Conservation (phyloP, 768 basidiomycete species). For the Termitomyces sp. region DNA sequence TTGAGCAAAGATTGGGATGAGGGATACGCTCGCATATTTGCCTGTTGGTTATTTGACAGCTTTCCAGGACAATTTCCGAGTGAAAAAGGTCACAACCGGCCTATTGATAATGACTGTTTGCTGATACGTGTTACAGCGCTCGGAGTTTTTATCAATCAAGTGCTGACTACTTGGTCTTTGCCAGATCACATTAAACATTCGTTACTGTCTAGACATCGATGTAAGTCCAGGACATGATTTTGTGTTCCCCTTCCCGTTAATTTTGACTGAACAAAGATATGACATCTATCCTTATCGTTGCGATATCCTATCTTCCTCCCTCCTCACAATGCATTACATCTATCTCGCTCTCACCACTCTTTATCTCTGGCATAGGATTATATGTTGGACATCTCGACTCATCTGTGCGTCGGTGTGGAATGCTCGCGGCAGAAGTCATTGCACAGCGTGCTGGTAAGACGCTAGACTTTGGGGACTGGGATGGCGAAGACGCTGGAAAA, state of each 20-base stretch:
- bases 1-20: conserved; percentile 55
- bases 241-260: neutral
- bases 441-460: conserved; percentile 57
- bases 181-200: conserved; percentile 79
- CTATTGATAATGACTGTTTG: neutral
- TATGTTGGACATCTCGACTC: conserved; percentile 79
- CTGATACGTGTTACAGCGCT: conserved; percentile 29
- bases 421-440: conserved; percentile 84
- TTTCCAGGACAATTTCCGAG: conserved; percentile 20
- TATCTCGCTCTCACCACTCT: conserved; percentile 47
- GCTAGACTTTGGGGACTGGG: conserved; percentile 81
- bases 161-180: conserved; percentile 67
- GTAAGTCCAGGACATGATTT: conserved; percentile 35
- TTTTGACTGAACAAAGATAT: conserved; percentile 42
- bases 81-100: conserved; percentile 19
- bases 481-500: conserved; percentile 61
- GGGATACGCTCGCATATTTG: conserved; percentile 53
- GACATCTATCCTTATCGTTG: conserved; percentile 64
- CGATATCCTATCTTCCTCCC: conserved; percentile 53
- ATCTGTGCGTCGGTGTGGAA: conserved; percentile 79
- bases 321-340: conserved; percentile 38
- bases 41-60: conserved; percentile 60
- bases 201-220: conserved; percentile 64
- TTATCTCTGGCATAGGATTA: conserved; percentile 62
- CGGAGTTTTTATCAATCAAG: conserved; percentile 36